Evolutionary conservation across 1,139 yeast genomes (phyloP).

Genomic region (Kurtzmaniella quercitrusa): DNA sequence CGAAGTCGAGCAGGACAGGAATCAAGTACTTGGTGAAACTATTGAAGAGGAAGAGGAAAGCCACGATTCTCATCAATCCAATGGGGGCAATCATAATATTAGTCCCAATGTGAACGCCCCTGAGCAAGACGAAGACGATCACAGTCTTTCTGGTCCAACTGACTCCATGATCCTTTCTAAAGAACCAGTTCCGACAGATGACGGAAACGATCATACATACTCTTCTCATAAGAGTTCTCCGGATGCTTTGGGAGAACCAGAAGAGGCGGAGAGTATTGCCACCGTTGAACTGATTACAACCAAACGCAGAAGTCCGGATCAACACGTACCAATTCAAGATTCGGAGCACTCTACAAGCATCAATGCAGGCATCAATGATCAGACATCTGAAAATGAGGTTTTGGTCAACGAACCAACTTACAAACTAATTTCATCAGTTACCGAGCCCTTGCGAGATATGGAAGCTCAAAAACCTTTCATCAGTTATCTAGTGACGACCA

Average conservation of each 20-base stretch:
- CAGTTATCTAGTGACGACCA: slow-evolving; percentile 74
- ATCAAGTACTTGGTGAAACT: slow-evolving; percentile 7
- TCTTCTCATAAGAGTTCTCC: no score
- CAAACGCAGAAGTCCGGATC: not conserved
- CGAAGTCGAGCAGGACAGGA: slow-evolving; percentile 21
- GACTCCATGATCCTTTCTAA: slow-evolving; percentile 13
- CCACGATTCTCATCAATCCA: not conserved
- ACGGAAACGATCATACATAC: not conserved
- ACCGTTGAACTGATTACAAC: slow-evolving; percentile 1
- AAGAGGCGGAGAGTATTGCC: not conserved
- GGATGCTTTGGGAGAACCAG: no score
- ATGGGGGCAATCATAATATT: not conserved
- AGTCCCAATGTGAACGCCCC: not conserved
- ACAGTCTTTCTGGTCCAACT: slow-evolving; percentile 3
- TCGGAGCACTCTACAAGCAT: not conserved
- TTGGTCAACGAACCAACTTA: slow-evolving; percentile 9
- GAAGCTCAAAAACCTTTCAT: slow-evolving; percentile 78
- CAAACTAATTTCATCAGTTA: slow-evolving; percentile 44
- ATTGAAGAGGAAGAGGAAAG: slow-evolving; percentile 9
- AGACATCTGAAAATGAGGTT: not conserved
- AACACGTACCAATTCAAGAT: not conserved
- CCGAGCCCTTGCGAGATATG: slow-evolving; percentile 71
- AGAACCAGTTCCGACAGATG: slow-evolving; percentile 6
- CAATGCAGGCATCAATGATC: not conserved
- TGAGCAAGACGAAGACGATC: slow-evolving; percentile 6